These are phyloP conservation scores for Colletotrichum spaethianum DNA, from an alignment of 2,329 filamentous ascomycete species.

Conservation along the genomic window DNA sequence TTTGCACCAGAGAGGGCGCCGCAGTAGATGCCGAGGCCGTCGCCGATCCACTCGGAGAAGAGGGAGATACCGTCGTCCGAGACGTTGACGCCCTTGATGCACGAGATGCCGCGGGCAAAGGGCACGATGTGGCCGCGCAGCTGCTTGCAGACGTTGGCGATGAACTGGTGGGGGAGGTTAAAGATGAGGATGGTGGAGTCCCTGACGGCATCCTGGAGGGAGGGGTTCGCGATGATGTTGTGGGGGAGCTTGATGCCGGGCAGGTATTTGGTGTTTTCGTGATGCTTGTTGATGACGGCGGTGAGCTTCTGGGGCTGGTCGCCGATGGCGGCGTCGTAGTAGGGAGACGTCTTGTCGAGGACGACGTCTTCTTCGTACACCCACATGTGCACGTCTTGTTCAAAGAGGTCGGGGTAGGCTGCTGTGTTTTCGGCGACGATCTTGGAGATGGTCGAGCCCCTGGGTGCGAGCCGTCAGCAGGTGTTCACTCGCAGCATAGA, in stretches of 20 bases:
- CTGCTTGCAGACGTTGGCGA: slow-evolving; percentile 86
- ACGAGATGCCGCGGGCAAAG: slow-evolving; percentile 93
- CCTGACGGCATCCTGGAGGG: slow-evolving; percentile 83
- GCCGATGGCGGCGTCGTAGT: slow-evolving; percentile 76
- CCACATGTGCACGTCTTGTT: slow-evolving; percentile 97
- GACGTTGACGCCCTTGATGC: slow-evolving; percentile 98
- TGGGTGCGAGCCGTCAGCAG: slow-evolving; percentile 52
- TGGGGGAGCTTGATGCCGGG: slow-evolving; percentile 86
- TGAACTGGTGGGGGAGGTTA: slow-evolving; percentile 97
- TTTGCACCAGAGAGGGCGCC: slow-evolving; percentile 96
- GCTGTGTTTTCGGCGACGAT: slow-evolving; percentile 94
- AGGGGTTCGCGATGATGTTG: slow-evolving; percentile 89
- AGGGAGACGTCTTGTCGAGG: slow-evolving; percentile 78
- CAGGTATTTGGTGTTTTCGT: slow-evolving; percentile 99
- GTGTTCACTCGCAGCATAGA: not conserved
- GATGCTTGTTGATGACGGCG: slow-evolving; percentile 87
- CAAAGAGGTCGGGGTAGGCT: slow-evolving; percentile 84
- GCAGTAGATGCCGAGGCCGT: slow-evolving; percentile 94
- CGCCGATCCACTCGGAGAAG: slow-evolving; percentile 95
- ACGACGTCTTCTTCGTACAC: slow-evolving; percentile 94
- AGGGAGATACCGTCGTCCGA: slow-evolving; percentile 87
- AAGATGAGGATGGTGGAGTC: slow-evolving; percentile 93
- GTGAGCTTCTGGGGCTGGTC: slow-evolving; percentile 88
- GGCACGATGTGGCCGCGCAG: slow-evolving; percentile 91
- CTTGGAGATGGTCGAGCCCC: slow-evolving; percentile 97